Percentiles rank a stretch among this genome's conserved stretches.
These are phyloP conservation scores for Knoxdaviesia proteae DNA, from an alignment of 2,329 filamentous ascomycete genomes.

Conservation along the genomic window DNA sequence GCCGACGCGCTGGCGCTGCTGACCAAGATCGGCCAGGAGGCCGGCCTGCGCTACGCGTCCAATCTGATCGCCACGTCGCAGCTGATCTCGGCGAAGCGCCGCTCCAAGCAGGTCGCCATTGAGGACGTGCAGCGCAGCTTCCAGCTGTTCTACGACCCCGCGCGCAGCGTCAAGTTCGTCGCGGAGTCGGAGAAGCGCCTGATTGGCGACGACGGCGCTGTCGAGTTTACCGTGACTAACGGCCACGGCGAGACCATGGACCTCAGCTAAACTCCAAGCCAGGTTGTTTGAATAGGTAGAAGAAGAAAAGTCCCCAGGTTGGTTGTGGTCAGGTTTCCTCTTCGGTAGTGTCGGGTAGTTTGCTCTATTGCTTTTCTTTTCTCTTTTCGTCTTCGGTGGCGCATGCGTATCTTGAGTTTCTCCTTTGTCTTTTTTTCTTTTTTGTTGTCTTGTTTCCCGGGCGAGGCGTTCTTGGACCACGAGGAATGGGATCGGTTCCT, in stretches of 20 bases:
- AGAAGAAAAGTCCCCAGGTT: background rate
- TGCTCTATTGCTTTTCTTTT: no score
- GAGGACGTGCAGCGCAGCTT: constrained; percentile 89
- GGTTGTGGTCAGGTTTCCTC: background rate
- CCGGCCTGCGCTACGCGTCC: constrained; percentile 84
- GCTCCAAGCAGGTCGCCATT: constrained; percentile 62
- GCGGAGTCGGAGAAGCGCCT: constrained; percentile 77
- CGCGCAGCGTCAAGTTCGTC: constrained; percentile 77
- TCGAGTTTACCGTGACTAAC: constrained; percentile 43
- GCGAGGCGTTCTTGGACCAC: no score
- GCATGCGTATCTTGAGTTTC: no score
- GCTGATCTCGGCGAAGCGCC: constrained; percentile 68
- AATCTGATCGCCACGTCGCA: constrained; percentile 93
- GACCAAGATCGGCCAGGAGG: constrained; percentile 87
- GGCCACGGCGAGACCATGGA: constrained; percentile 32
- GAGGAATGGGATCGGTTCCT: no score
- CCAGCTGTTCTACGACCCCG: constrained; percentile 79
- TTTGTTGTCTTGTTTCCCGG: constrained; percentile 1
- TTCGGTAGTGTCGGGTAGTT: no score
- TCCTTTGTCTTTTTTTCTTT: background rate
- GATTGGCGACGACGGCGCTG: constrained; percentile 68
- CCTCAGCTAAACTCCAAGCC: constrained; percentile 15
- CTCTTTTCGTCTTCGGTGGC: no score
- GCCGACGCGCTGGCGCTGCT: constrained; percentile 79
- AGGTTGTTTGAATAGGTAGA: background rate